Evolutionary conservation across 345 rosid species (phyloP), one percentile per base, ranked within the genome.

Genomic region (Cardamine resedifolia): DNA sequence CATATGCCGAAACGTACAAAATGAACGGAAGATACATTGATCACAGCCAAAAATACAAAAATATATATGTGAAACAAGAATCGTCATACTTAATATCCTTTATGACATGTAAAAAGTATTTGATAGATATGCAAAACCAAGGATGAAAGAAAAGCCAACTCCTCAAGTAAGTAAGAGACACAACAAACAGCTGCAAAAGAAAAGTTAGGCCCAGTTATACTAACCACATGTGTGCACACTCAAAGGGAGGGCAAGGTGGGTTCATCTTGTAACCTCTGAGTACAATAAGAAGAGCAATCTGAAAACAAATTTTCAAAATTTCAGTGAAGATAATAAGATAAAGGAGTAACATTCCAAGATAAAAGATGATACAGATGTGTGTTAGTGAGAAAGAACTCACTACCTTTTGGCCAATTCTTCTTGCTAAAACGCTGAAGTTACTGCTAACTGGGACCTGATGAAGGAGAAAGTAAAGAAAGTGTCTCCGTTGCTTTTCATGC

Each of bases 191-290:
- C 51, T 64, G 64, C 43, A 77, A 65, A 72, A 31, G 64, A 51
- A 59, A 41, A 39, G 47, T 59, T 58, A 66, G 70, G 70, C 30
- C 67, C 26, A 38, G 56, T 28, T 61, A 56, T 45, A 43, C 95
- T 58, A 80, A 95, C 97, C 99, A 95, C 92, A 90, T 95, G 76
- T 91, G 99, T 57, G 91, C 87, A 81, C 99, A 95, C 72, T 95
- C 99, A 90, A 83, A 92, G 57, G 97, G 93, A 47, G 99, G 97
- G 75, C 88, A 88, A 26, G 97, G 96, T 21, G 96, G 99, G 79
- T 86, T 87, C 99, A 95, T 95, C 83, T 73, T 85, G 84, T 95
- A 95, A 58, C 99, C 99, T 79, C 96, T 86, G 63, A 82, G 90
- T 70, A 95, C 74, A 64, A 91, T 88, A 75, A 95, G 92, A 81